Evolutionary conservation across 306 rosid genomes (phyloP), one percentile per base, ranked within the genome.

Genomic region (Quercus rubra): DNA sequence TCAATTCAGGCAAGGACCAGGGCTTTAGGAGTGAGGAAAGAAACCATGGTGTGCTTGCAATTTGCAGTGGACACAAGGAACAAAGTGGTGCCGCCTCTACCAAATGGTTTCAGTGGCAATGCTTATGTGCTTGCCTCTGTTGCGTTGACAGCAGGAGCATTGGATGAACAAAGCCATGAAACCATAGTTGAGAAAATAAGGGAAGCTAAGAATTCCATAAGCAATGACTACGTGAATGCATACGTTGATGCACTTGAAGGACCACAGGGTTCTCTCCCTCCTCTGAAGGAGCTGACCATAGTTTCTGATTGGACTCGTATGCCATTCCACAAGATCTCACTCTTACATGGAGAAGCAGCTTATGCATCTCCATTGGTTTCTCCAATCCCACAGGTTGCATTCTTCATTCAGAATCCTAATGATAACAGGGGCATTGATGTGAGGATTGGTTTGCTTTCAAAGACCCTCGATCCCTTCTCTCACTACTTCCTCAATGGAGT

Each of bases 241-340:
- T 92, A 91, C 75, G 80, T 83, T 79, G 90, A 81, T 13, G 90
- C 86, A 6, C 81, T 92, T 7, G 89, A 85, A 58, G 89, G 88
- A 5, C 68, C 89, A 17, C 84, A 81, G 46, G 41, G 79, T 30
- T 77, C 90, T 59, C 92, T 92, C 14, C 96, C 96, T 67, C 91
- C 93, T 30, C 82, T 91, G 4, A 88, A 77, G 78, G 96, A 89
- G 80, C 91, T 91, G 7, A 92, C 97, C 15, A 15, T 92, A 43
- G 83, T 92, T 55, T 89, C 96, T 30, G 97, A 92, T 78, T 92
- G 96, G 97, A 91, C 97, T 2, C 80, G 92, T 68, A 93, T 91
- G 87, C 91, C 96, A 33, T 93, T 93, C 74, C 90, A 93, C 78
- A 85, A 83, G 66, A 63, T 91, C 13, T 72, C 82, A 5, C 89